These are phyloP conservation scores for Neopestalotiopsis rosae DNA, from an alignment of 2,329 filamentous ascomycete genomes.

Conservation along the genomic window DNA sequence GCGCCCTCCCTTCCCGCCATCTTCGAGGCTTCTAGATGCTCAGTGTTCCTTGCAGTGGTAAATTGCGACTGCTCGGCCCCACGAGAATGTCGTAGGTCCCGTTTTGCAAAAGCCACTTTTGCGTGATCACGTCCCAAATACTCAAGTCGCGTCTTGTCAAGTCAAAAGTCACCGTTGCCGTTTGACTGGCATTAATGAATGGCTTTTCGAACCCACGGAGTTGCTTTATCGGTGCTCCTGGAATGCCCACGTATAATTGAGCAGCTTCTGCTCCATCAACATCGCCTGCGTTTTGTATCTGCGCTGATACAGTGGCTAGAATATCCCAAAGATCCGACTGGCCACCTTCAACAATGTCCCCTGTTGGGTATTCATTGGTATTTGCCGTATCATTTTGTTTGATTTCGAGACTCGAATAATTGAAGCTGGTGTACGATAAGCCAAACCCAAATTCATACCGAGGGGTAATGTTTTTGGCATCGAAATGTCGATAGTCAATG, in stretches of 20 bases:
- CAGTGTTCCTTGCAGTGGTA: constrained; percentile 47
- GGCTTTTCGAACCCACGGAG: constrained; percentile 72
- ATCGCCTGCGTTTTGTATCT: constrained; percentile 48
- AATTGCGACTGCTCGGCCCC: constrained; percentile 52
- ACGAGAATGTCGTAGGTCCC: constrained; percentile 51
- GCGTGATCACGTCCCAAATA: constrained; percentile 65
- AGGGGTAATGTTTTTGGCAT: constrained; percentile 51
- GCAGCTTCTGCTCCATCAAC: constrained; percentile 51
- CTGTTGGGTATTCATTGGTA: constrained; percentile 42
- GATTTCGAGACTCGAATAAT: constrained; percentile 49
- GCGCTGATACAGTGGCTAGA: constrained; percentile 43
- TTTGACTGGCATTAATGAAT: constrained; percentile 50
- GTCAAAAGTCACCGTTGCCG: constrained; percentile 51
- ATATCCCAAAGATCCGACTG: constrained; percentile 54
- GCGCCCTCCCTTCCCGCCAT: not conserved
- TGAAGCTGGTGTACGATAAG: constrained; percentile 60
- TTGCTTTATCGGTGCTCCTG: constrained; percentile 57
- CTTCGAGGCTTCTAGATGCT: constrained; percentile 33
- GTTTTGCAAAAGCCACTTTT: constrained; percentile 63
- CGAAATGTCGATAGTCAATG: constrained; percentile 62
- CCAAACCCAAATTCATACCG: constrained; percentile 64
- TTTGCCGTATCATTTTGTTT: constrained; percentile 32
- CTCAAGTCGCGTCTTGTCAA: constrained; percentile 70
- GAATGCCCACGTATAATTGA: constrained; percentile 55
- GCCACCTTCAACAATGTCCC: constrained; percentile 48